These are phyloP conservation scores for Phaeotremella skinneri DNA, from an alignment of 768 basidiomycete genomes.

Conservation along the genomic window DNA sequence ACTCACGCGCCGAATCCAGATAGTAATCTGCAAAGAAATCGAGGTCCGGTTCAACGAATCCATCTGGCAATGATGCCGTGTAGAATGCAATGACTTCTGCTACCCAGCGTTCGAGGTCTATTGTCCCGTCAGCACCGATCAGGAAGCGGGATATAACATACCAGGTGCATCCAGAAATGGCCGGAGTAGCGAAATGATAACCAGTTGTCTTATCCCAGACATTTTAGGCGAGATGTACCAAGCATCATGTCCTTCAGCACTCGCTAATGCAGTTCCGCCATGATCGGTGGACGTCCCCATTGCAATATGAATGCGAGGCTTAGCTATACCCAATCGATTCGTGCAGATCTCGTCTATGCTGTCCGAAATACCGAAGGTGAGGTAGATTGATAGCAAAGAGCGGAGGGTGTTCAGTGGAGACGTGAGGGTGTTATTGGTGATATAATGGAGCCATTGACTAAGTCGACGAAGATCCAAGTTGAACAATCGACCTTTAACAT, in stretches of 20 bases:
- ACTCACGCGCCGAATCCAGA: conserved; percentile 70
- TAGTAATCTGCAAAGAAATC: conserved; percentile 70
- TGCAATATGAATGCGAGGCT: conserved; percentile 48
- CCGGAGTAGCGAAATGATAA: conserved; percentile 66
- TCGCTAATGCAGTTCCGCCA: conserved; percentile 51
- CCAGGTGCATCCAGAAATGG: conserved; percentile 74
- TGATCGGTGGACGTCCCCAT: conserved; percentile 37
- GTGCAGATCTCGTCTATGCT: conserved; percentile 70
- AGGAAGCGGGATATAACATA: conserved; percentile 31
- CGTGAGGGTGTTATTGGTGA: conserved; percentile 40
- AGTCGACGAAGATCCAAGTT: conserved; percentile 18
- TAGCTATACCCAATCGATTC: conserved; percentile 58
- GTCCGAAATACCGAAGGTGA: conserved; percentile 68
- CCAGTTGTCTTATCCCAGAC: conserved; percentile 69
- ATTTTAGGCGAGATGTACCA: conserved; percentile 74
- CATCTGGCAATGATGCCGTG: conserved; percentile 64
- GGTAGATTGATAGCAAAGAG: conserved; percentile 61
- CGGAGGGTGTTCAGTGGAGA: conserved; percentile 60
- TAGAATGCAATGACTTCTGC: conserved; percentile 79
- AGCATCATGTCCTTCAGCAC: conserved; percentile 52
- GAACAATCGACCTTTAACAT: conserved; percentile 31
- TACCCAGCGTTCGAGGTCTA: conserved; percentile 68
- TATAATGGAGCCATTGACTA: conserved; percentile 20
- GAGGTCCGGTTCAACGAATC: conserved; percentile 67
- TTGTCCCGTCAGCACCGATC: conserved; percentile 4